phyloP scores from a whole-genome alignment of 129 eudicot genomes.

The Kitagawia praeruptora region DNA sequence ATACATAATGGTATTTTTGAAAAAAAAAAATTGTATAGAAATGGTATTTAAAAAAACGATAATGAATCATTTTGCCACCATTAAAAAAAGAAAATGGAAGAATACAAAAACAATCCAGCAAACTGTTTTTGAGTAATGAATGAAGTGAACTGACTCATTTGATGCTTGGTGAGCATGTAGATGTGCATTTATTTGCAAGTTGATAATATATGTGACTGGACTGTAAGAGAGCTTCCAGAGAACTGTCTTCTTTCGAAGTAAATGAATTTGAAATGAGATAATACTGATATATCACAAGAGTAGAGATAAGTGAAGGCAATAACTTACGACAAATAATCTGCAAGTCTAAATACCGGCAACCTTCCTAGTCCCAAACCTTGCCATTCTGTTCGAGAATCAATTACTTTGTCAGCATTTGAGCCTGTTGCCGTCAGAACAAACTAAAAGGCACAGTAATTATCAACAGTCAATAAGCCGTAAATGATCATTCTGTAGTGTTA shows the following conservation, averaged over 20 bases:
- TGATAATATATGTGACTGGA: not conserved
- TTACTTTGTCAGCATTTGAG: slow-evolving; percentile 67
- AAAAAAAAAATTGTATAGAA: too few species aligned
- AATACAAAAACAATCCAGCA: not conserved
- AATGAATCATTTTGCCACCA: not conserved
- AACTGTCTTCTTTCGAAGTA: not conserved
- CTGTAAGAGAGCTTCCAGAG: not conserved
- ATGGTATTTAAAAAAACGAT: not conserved
- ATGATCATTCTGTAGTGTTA: not conserved
- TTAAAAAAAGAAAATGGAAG: not conserved
- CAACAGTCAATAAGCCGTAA: not conserved
- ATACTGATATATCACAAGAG: not conserved
- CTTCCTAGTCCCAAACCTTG: slow-evolving; percentile 61
- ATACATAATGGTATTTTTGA: too few species aligned
- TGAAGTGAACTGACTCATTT: not conserved
- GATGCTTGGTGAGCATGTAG: not conserved
- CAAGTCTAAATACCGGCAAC: slow-evolving; percentile 74
- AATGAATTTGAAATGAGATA: not conserved
- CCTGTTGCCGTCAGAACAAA: slow-evolving; percentile 96
- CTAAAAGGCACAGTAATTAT: slow-evolving; percentile 33
- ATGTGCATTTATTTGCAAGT: not conserved
- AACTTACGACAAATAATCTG: slow-evolving; percentile 85
- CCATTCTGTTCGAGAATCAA: slow-evolving; percentile 59
- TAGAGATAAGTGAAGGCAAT: slow-evolving; percentile 7
- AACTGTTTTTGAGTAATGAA: not conserved